Evolutionary conservation across 805 yeast species (phyloP), one percentile per base, ranked within the genome.

Genomic region (Barnettozyma sp.): DNA sequence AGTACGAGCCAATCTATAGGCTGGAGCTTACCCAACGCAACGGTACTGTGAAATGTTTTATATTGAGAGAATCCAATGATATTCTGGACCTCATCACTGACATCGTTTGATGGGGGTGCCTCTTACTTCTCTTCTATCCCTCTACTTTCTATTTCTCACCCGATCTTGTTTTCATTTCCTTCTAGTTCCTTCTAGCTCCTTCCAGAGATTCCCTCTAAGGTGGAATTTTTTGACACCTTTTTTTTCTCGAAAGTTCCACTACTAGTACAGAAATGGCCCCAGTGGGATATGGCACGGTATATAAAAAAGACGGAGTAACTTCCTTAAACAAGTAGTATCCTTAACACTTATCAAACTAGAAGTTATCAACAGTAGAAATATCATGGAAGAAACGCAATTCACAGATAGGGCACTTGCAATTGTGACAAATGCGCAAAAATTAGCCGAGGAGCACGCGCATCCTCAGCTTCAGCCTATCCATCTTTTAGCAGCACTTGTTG

Each of bases 381-480:
- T n/a, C 55, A 64, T 63, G 66, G 69, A 65, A 51, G 65, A 64
- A 46, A 57, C 88, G 40, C 88, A 85, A 69, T 83, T 85, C 49
- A 92, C 98, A 43, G 97, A 92, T 59, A 83, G 92, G 59, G 97
- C 97, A 29, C 73, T 86, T 50, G 78, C 73, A 36, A 74, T 90
- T 42, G 69, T 92, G 34, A 81, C 83, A 48, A 69, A 75, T 51
- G 94, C 97, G 36, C 75, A 78, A 40, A 75, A 81, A 55, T 62
- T 92, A 42, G 95, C 97, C 27, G 72, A 76, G 52, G 94, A 86
- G 46, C 86, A 85, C 54, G 71, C 82, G 34, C 87, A 92, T 60
- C 68, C 90, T 7, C 90, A 84, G 56, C 66, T 92, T 38, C 65
- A 73, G 36, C 98, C 98, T n/a, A 58, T 88, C 38, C 98, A 92